These are phyloP conservation scores for Phytophthora macrochlamydospora DNA, from an alignment of 352 stramenopile species.

Conservation along the genomic window DNA sequence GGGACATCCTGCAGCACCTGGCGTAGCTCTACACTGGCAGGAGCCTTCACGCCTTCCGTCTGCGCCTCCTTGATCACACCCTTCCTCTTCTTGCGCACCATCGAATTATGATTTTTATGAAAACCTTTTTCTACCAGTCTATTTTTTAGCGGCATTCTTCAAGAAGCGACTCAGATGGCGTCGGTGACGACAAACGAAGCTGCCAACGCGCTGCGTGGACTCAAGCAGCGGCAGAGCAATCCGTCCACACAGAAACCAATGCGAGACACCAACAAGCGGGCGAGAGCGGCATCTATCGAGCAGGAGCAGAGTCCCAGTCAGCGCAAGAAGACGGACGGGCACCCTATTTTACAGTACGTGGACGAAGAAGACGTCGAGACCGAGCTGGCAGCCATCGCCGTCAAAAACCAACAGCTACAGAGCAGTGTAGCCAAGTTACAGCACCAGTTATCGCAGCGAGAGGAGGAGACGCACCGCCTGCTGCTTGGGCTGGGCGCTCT, in stretches of 20 bases:
- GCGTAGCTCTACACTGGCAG: conserved; percentile 41
- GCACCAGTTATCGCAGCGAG: conserved; percentile 36
- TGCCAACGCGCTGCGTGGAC: conserved; percentile 9
- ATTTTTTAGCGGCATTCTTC: not conserved
- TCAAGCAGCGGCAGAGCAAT: conserved; percentile 14
- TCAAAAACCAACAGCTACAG: conserved; percentile 52
- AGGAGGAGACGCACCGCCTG: conserved; percentile 44
- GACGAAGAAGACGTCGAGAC: conserved; percentile 15
- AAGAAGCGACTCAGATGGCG: conserved; percentile 4
- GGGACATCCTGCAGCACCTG: conserved; percentile 32
- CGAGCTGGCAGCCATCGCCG: conserved; percentile 33
- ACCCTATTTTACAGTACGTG: too few relatives aligned
- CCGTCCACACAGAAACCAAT: not conserved
- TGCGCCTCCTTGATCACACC: conserved; percentile 66
- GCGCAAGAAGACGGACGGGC: conserved; percentile 23
- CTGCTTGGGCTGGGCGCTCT: conserved; percentile 40
- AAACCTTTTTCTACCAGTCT: not conserved
- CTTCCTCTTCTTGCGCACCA: conserved; percentile 87
- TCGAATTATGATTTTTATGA: conserved; percentile 15
- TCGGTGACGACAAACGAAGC: conserved; percentile 20
- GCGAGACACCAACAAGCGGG: conserved; percentile 34
- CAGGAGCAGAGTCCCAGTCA: conserved; percentile 3
- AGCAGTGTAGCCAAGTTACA: conserved; percentile 46
- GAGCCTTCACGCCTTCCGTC: conserved; percentile 23
- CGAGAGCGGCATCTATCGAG: conserved; percentile 17